A percentile compares a stretch with the other conserved stretches of the same genome.
These are phyloP conservation scores for Zymoseptoria brevis DNA, from an alignment of 2,329 filamentous ascomycete genomes.

Conservation along the genomic window DNA sequence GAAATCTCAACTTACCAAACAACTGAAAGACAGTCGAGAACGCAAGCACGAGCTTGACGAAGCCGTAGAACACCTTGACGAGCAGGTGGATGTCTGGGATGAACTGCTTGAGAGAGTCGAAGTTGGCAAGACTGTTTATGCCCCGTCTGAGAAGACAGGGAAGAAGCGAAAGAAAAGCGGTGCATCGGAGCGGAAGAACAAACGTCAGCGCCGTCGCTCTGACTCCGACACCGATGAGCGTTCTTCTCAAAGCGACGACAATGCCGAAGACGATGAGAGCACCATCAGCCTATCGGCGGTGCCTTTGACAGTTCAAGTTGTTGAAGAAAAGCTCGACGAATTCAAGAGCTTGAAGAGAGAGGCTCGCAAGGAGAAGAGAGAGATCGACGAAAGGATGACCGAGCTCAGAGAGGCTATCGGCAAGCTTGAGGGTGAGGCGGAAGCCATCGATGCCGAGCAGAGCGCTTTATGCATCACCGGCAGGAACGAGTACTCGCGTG, in stretches of 20 bases:
- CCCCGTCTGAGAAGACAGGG: constrained; percentile 21
- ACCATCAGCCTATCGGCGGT: constrained; percentile 15
- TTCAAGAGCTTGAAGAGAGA: constrained; percentile 37
- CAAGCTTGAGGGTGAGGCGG: constrained; percentile 25
- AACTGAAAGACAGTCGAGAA: constrained; percentile 27
- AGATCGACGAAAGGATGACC: constrained; percentile 27
- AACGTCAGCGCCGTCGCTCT: constrained; percentile 11
- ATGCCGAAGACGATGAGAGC: constrained; percentile 13
- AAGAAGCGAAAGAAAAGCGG: constrained; percentile 23
- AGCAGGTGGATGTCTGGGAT: constrained; percentile 42
- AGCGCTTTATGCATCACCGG: constrained; percentile 44
- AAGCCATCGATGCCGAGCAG: constrained; percentile 29
- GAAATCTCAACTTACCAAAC: constrained; percentile 13
- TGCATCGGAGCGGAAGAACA: constrained; percentile 3
- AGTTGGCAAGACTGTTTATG: constrained; percentile 37
- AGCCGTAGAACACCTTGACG: constrained; percentile 31
- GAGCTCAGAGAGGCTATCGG: constrained; percentile 25
- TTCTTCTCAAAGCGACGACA: constrained; percentile 5
- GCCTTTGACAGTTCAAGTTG: constrained; percentile 35
- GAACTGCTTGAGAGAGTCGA: constrained; percentile 31
- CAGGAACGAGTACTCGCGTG: constrained; percentile 50
- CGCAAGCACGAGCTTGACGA: constrained; percentile 30
- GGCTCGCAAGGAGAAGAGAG: constrained; percentile 16
- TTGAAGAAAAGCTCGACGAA: constrained; percentile 38
- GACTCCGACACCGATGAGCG: constrained; percentile 24